phyloP scores from a whole-genome alignment of 202 grass and related monocot genomes.

The Elaeis oleifera region DNA sequence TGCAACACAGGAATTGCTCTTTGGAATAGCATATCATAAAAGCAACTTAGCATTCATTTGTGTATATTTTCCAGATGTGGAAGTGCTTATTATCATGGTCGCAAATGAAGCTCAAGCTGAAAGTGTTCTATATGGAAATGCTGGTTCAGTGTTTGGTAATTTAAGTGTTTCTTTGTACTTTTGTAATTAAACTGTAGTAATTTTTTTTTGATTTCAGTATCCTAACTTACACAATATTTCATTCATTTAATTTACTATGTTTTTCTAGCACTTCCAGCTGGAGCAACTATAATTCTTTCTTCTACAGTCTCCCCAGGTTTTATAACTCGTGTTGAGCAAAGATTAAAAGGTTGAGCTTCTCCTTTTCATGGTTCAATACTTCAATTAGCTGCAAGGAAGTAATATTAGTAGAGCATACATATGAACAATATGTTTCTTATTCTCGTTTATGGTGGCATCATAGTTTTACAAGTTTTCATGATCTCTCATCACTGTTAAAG shows the following conservation, averaged over 20 bases:
- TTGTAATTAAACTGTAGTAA: background rate
- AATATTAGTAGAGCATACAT: too few species aligned
- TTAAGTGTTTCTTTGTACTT: background rate
- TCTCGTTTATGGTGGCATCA: too few species aligned
- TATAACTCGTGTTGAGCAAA: slow-evolving; percentile 54
- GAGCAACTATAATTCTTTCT: slow-evolving; percentile 80
- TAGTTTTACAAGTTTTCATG: too few species aligned
- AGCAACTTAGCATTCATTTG: slow-evolving; percentile 14
- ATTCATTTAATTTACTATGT: slow-evolving; percentile 9
- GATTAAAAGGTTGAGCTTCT: slow-evolving; percentile 57
- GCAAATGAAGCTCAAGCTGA: slow-evolving; percentile 95
- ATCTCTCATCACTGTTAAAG: too few species aligned
- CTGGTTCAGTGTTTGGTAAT: slow-evolving; percentile 68
- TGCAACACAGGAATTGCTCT: too few species aligned
- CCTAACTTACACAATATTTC: background rate
- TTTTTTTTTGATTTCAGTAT: slow-evolving; percentile 1
- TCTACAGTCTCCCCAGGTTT: slow-evolving; percentile 96
- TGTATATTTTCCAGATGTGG: slow-evolving; percentile 52
- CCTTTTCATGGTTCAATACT: too few species aligned
- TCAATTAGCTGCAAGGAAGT: too few species aligned
- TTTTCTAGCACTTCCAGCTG: slow-evolving; percentile 44
- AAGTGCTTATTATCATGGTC: slow-evolving; percentile 93
- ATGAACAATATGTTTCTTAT: too few species aligned
- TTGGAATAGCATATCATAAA: background rate
- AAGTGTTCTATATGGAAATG: slow-evolving; percentile 83